Conservation (phyloP, 192 early-diverging fungal genomes). For the Thoreauomyces humboldtii region DNA sequence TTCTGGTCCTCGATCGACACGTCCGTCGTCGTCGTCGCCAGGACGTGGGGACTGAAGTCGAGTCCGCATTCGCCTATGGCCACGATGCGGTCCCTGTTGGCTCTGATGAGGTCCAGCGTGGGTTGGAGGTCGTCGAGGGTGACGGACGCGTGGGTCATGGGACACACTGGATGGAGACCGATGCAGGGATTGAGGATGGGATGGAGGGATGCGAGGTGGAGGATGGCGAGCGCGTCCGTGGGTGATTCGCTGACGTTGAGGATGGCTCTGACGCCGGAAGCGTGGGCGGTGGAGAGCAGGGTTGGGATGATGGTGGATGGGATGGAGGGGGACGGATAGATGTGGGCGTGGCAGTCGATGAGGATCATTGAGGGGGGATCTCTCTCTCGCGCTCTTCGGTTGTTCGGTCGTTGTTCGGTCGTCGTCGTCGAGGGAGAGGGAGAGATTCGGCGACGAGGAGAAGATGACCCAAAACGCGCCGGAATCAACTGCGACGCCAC, state of each 20-base stretch:
- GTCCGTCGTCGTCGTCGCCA: not conserved
- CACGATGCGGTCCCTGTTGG: conserved; percentile 8
- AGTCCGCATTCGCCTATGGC: conserved; percentile 48
- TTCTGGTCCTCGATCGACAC: conserved; percentile 4
- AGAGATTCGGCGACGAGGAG: too few relatives aligned
- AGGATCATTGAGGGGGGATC: too few relatives aligned
- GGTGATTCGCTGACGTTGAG: conserved; percentile 34
- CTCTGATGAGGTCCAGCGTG: conserved; percentile 12
- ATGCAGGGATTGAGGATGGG: conserved; percentile 17
- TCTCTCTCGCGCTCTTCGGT: too few relatives aligned
- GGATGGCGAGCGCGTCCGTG: conserved; percentile 10
- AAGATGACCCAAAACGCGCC: too few relatives aligned
- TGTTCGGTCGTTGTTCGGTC: too few relatives aligned
- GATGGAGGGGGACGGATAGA: conserved; percentile 34
- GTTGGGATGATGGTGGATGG: not conserved
- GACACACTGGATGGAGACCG: conserved; percentile 38
- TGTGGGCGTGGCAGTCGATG: conserved; percentile 42
- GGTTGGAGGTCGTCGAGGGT: conserved; percentile 6
- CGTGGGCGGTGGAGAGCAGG: not conserved
- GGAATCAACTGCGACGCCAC: too few relatives aligned
- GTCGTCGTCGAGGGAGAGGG: too few relatives aligned
- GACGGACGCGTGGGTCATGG: not conserved
- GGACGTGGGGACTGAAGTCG: conserved; percentile 47
- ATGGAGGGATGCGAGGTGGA: conserved; percentile 2
- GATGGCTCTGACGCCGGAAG: conserved; percentile 13